phyloP scores from a whole-genome alignment of 2,329 filamentous ascomycete genomes.

The Calonectria honghensis region DNA sequence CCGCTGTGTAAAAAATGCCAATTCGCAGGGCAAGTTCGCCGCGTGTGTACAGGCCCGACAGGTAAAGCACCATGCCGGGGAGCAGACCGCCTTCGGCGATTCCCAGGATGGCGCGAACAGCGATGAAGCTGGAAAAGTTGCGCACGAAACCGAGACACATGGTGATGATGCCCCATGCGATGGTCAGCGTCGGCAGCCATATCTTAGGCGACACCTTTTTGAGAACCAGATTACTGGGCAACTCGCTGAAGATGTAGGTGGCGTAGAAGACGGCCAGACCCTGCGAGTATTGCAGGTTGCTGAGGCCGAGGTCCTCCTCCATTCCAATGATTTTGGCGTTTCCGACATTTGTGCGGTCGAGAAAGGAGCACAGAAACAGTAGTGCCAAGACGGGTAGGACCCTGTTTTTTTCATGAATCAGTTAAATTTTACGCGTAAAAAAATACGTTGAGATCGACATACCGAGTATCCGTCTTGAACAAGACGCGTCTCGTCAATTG shows the following conservation, averaged over 20 bases:
- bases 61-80: slow-evolving; percentile 81
- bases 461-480: slow-evolving; percentile 19
- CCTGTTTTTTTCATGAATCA: background rate
- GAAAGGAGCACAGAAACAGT: slow-evolving; percentile 42
- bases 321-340: slow-evolving; percentile 81
- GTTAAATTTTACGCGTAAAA: background rate
- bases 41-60: slow-evolving; percentile 77
- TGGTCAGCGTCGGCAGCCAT: slow-evolving; percentile 75
- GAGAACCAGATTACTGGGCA: slow-evolving; percentile 79
- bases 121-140: slow-evolving; percentile 74
- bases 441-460: background rate
- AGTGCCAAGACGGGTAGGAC: slow-evolving; percentile 6
- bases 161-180: slow-evolving; percentile 75
- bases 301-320: slow-evolving; percentile 74
- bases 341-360: slow-evolving; percentile 83
- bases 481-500: slow-evolving; percentile 11
- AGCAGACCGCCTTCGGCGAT: slow-evolving; percentile 39
- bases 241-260: slow-evolving; percentile 76
- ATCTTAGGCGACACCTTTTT: slow-evolving; percentile 76
- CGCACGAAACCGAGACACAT: slow-evolving; percentile 74
- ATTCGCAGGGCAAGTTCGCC: slow-evolving; percentile 78
- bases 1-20: slow-evolving; percentile 75
- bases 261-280: slow-evolving; percentile 80
- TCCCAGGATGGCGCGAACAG: slow-evolving; percentile 60
- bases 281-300: slow-evolving; percentile 77